Evolutionary conservation across 163 green algal species (phyloP).

Genomic region (Scenedesmus sp.): DNA sequence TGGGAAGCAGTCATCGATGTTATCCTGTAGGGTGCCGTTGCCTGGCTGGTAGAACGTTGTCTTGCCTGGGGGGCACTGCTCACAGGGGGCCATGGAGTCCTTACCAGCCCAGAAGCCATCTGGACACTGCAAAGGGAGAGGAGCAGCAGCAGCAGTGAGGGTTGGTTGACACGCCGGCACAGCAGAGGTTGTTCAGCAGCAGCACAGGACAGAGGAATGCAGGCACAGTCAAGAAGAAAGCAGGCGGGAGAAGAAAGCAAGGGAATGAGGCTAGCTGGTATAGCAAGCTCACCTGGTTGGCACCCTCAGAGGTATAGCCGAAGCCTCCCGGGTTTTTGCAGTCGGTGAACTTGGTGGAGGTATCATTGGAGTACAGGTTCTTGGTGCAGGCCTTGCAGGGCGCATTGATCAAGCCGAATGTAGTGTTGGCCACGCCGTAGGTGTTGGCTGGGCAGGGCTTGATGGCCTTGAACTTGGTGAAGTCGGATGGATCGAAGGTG

Average conservation of each 20-base stretch:
- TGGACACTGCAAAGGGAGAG: neutral
- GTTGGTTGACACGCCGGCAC: neutral
- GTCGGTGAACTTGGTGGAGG: neutral
- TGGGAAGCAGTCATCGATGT: neutral
- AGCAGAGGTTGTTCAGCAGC: too few relatives aligned
- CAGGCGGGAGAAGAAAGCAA: too few relatives aligned
- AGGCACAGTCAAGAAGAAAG: too few relatives aligned
- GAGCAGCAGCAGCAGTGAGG: neutral
- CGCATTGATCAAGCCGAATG: neutral
- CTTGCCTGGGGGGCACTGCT: neutral
- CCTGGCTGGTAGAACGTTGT: neutral
- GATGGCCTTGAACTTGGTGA: neutral
- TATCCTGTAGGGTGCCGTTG: neutral
- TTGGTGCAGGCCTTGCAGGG: conserved; percentile 11
- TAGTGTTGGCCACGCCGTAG: neutral
- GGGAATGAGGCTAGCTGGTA: too few relatives aligned
- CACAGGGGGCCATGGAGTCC: neutral
- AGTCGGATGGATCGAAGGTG: conserved; percentile 7
- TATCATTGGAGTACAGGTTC: neutral
- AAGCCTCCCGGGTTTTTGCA: neutral
- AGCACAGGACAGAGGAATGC: too few relatives aligned
- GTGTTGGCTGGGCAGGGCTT: neutral
- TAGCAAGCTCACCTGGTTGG: neutral
- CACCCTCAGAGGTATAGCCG: neutral
- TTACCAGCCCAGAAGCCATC: neutral